Evolutionary conservation across 306 rosid genomes (phyloP).

Genomic region (Inga leiocalycina): DNA sequence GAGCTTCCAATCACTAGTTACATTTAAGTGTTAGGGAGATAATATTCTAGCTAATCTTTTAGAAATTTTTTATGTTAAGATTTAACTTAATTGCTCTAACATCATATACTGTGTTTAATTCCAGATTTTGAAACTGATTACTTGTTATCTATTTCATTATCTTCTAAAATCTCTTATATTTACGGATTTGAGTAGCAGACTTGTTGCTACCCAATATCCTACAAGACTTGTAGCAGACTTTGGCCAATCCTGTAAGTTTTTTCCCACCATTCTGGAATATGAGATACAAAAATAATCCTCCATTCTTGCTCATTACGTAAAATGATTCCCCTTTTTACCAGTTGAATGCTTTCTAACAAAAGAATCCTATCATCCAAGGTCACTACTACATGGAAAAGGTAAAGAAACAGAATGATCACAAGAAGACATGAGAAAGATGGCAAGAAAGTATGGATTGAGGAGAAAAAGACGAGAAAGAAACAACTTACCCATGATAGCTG

Average conservation of each 20-base stretch:
- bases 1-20: not conserved
- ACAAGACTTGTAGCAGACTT: not conserved
- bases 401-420: not conserved
- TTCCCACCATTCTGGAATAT: not conserved
- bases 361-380: conserved; percentile 20
- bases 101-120: not conserved
- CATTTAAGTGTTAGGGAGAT: not conserved
- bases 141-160: not conserved
- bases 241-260: not conserved
- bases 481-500: conserved; percentile 93
- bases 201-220: not conserved
- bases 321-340: not conserved
- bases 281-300: not conserved
- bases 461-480: conserved; percentile 21
- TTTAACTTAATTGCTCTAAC: not conserved
- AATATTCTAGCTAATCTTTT: not conserved
- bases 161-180: not conserved
- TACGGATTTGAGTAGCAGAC: not conserved
- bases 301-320: not conserved
- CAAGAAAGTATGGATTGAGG: conserved; percentile 2
- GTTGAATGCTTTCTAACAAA: conserved; percentile 7
- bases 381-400: conserved; percentile 4
- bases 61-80: not conserved
- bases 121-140: not conserved
- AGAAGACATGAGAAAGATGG: not conserved